Conservation (phyloP, 2,329 filamentous ascomycete species). For the Metarhizium anisopliae region DNA sequence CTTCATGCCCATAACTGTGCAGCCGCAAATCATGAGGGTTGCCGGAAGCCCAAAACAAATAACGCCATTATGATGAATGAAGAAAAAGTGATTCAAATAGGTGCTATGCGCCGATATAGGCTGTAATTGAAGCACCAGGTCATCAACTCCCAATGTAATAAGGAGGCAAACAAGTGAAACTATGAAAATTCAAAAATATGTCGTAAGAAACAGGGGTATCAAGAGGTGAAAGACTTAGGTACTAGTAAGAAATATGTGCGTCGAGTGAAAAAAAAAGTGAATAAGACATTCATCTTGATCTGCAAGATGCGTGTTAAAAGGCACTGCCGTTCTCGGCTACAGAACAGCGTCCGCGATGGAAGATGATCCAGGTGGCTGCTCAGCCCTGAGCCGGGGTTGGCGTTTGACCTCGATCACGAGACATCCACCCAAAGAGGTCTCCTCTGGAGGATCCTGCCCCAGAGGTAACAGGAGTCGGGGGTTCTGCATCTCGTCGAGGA, state of each 20-base stretch:
- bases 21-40: neutral
- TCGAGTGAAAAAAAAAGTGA: neutral
- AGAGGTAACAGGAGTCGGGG: slow-evolving; percentile 19
- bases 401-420: slow-evolving; percentile 32
- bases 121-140: neutral
- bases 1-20: neutral
- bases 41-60: neutral
- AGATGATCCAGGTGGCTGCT: neutral
- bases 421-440: slow-evolving; percentile 44
- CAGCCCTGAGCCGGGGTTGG: slow-evolving; percentile 13
- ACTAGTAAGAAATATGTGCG: neutral
- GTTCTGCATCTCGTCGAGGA: slow-evolving; percentile 23
- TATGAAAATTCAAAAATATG: neutral
- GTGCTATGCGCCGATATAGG: neutral
- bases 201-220: slow-evolving; percentile 5
- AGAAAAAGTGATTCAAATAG: neutral
- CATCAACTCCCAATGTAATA: neutral
- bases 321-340: neutral
- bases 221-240: slow-evolving; percentile 3
- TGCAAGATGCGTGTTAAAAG: neutral
- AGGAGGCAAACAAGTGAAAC: neutral
- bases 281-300: neutral
- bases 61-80: neutral
- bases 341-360: neutral
- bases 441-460: slow-evolving; percentile 22